Evolutionary conservation across 371 early-diverging fungal genomes (phyloP).

Genomic region (Mucor racemosus): DNA sequence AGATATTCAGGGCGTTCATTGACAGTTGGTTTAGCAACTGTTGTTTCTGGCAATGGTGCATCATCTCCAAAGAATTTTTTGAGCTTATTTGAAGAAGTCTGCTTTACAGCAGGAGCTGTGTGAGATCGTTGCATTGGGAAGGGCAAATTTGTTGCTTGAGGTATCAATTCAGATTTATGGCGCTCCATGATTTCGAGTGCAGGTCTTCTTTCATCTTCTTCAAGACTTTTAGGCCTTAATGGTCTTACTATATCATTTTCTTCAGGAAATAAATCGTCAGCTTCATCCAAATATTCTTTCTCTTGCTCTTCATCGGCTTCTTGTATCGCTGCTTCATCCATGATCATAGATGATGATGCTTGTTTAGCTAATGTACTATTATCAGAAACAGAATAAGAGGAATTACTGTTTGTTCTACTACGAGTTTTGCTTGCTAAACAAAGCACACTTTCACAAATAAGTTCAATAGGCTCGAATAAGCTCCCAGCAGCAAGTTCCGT

Average conservation of each 20-base stretch:
- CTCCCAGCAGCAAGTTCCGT: conserved; percentile 25
- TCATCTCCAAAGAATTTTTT: conserved; percentile 69
- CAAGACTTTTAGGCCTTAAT: background rate
- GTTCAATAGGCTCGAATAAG: conserved; percentile 23
- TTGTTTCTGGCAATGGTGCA: conserved; percentile 32
- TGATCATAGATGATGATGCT: background rate
- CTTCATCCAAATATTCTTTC: background rate
- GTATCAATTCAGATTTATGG: conserved; percentile 13
- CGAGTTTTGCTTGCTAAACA: conserved; percentile 16
- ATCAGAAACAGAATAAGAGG: conserved; percentile 3
- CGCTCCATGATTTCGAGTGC: conserved; percentile 8
- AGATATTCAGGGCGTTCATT: conserved; percentile 56
- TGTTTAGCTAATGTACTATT: background rate
- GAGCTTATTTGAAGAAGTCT: conserved; percentile 54
- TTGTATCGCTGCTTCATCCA: conserved; percentile 4
- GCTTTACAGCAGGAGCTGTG: conserved; percentile 60
- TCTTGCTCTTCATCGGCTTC: conserved; percentile 15
- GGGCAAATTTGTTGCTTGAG: background rate
- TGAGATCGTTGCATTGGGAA: conserved; percentile 43
- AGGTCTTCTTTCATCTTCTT: background rate
- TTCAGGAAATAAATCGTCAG: background rate
- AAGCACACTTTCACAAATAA: conserved; percentile 27
- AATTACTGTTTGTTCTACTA: conserved; percentile 22
- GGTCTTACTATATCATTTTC: background rate
- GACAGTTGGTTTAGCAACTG: conserved; percentile 7